These are phyloP conservation scores for Calocybe cyanea DNA, from an alignment of 768 basidiomycete genomes.

Conservation along the genomic window DNA sequence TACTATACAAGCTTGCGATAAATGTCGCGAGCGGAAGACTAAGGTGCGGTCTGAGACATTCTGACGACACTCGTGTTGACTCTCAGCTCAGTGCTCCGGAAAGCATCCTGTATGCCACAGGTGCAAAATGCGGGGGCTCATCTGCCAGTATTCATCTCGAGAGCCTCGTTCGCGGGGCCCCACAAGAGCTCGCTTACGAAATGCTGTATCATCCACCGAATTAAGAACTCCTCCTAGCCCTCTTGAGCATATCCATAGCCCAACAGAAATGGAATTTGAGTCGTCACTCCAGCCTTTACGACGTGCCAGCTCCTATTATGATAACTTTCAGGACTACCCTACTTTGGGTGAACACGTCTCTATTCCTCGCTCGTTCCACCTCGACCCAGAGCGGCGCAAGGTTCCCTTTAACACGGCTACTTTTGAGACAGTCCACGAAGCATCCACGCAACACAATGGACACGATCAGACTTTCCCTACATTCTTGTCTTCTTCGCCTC, in stretches of 20 bases:
- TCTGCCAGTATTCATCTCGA: constrained; percentile 45
- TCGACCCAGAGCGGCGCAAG: constrained; percentile 2
- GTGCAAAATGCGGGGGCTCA: constrained; percentile 44
- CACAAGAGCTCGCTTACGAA: constrained; percentile 25
- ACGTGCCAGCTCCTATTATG: constrained; percentile 4
- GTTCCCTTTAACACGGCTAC: constrained; percentile 1
- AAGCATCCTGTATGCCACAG: constrained; percentile 49
- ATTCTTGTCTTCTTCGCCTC: constrained; percentile 4
- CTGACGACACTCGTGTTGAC: background rate
- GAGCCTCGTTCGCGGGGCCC: constrained; percentile 32
- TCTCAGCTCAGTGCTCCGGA: constrained; percentile 47
- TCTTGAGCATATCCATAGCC: constrained; percentile 6
- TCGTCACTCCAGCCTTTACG: constrained; percentile 1
- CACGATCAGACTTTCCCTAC: constrained; percentile 3
- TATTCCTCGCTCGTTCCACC: constrained; percentile 11
- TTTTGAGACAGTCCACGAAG: constrained; percentile 7
- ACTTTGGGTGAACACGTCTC: constrained; percentile 7
- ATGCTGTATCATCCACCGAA: constrained; percentile 22
- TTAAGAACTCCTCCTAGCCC: constrained; percentile 13
- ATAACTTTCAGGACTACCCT: constrained; percentile 5
- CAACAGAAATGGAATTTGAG: background rate
- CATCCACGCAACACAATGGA: constrained; percentile 6
- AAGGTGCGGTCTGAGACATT: constrained; percentile 34
- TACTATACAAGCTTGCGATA: constrained; percentile 52
- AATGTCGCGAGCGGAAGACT: constrained; percentile 55